Percentiles rank a stretch among this genome's conserved stretches.
These are phyloP conservation scores for Atkinsonella hypoxylon DNA, from an alignment of 2,329 filamentous ascomycete species.

Conservation along the genomic window DNA sequence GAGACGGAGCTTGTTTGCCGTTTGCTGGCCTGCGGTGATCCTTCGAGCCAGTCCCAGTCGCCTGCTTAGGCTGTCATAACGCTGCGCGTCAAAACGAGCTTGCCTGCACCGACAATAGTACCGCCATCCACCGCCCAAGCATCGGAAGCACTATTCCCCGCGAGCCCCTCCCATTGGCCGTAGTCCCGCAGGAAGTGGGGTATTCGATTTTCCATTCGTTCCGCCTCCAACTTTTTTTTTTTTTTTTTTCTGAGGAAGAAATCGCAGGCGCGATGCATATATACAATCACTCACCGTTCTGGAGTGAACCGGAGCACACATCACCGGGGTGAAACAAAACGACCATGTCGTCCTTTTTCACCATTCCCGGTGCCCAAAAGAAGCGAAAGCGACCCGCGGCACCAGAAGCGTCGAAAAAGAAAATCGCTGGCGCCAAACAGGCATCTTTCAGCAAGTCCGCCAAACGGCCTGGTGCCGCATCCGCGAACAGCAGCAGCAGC, in stretches of 20 bases:
- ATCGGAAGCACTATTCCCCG: constrained; percentile 21
- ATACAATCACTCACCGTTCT: not conserved
- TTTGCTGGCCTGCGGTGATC: constrained; percentile 1
- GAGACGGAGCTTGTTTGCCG: not conserved
- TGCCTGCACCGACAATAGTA: constrained; percentile 14
- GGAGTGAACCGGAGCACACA: not conserved
- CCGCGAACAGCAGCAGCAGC: constrained; percentile 25
- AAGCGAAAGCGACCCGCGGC: constrained; percentile 69
- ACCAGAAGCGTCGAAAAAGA: constrained; percentile 46
- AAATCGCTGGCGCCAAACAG: constrained; percentile 35
- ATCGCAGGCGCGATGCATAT: not conserved
- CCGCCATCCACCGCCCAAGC: constrained; percentile 20
- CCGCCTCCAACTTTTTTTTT: constrained; percentile 29
- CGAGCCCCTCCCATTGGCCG: constrained; percentile 14
- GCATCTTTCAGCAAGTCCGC: constrained; percentile 23
- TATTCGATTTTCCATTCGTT: constrained; percentile 15
- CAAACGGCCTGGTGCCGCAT: constrained; percentile 5
- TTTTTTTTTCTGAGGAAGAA: constrained; percentile 2
- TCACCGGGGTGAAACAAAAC: constrained; percentile 7
- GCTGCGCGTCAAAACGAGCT: constrained; percentile 23
- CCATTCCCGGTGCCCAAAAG: constrained; percentile 70
- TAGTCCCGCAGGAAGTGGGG: constrained; percentile 2
- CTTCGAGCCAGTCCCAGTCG: constrained; percentile 5
- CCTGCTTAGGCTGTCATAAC: constrained; percentile 23
- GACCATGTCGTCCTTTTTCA: constrained; percentile 93